These are phyloP conservation scores for Favolaschia claudopus DNA, from an alignment of 768 basidiomycete species.

Conservation along the genomic window DNA sequence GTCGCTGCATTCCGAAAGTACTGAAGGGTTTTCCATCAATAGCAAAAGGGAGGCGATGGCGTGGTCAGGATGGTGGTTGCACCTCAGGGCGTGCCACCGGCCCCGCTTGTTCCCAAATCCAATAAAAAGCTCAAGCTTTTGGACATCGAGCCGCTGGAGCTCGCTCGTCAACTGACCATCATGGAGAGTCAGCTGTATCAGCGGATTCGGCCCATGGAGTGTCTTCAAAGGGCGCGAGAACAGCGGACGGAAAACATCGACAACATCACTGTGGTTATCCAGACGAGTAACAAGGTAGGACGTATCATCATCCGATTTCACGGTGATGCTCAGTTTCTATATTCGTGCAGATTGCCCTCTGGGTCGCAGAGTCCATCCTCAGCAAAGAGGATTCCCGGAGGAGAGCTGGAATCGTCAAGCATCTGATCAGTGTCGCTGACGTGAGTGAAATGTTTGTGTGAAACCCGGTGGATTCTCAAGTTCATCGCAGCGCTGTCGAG, in stretches of 20 bases:
- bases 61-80: slow-evolving; percentile 65
- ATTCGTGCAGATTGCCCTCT: slow-evolving; percentile 78
- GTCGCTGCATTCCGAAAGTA: slow-evolving; percentile 5
- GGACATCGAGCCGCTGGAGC: slow-evolving; percentile 88
- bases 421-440: slow-evolving; percentile 91
- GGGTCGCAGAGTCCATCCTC: slow-evolving; percentile 90
- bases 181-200: slow-evolving; percentile 89
- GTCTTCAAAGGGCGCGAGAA: slow-evolving; percentile 83
- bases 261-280: slow-evolving; percentile 88
- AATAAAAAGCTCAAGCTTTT: slow-evolving; percentile 78
- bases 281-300: slow-evolving; percentile 87
- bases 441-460: slow-evolving; percentile 54
- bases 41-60: slow-evolving; percentile 62
- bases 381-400: slow-evolving; percentile 82
- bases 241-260: slow-evolving; percentile 76
- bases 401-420: slow-evolving; percentile 83
- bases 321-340: neutral
- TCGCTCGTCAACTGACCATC: slow-evolving; percentile 93
- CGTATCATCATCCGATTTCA: slow-evolving; percentile 25
- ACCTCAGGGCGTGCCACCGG: slow-evolving; percentile 67
- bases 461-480: slow-evolving; percentile 7
- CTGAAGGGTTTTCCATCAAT: slow-evolving; percentile 8
- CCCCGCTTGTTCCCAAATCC: slow-evolving; percentile 77
- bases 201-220: slow-evolving; percentile 90
- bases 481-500: slow-evolving; percentile 80